These are phyloP conservation scores for Vicia sativa DNA, from an alignment of 306 rosid species.

Conservation along the genomic window DNA sequence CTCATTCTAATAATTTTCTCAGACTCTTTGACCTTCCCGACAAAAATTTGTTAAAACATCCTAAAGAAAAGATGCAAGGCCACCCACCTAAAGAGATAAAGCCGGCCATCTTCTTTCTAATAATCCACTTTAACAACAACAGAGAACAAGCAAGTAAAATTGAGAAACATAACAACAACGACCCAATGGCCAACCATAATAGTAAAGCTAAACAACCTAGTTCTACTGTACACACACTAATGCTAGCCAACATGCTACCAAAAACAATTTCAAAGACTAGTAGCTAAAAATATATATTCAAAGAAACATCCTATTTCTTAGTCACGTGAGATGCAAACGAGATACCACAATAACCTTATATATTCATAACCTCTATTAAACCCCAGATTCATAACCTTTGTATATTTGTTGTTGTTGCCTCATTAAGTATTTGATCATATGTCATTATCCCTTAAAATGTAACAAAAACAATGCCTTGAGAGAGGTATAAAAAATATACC, in stretches of 20 bases:
- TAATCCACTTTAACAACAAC: background rate
- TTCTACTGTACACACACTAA: background rate
- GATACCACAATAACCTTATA: background rate
- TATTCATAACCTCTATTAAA: conserved; percentile 5
- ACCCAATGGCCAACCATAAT: background rate
- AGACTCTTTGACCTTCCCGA: background rate
- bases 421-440: background rate
- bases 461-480: conserved; percentile 22
- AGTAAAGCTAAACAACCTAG: conserved; percentile 11
- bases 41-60: conserved; percentile 1
- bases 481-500: conserved; percentile 54
- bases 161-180: background rate
- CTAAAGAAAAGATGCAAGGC: background rate
- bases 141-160: conserved; percentile 1
- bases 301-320: background rate
- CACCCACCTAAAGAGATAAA: conserved; percentile 9
- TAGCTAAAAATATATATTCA: background rate
- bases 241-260: conserved; percentile 2
- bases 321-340: conserved; percentile 10
- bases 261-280: background rate
- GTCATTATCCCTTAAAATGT: conserved; percentile 15
- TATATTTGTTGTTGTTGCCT: conserved; percentile 19
- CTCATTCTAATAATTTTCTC: conserved; percentile 3
- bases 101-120: background rate
- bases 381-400: no score